Evolutionary conservation across 257 asterid species (phyloP), one percentile per base, ranked within the genome.

Genomic region (Jacaranda copaia): DNA sequence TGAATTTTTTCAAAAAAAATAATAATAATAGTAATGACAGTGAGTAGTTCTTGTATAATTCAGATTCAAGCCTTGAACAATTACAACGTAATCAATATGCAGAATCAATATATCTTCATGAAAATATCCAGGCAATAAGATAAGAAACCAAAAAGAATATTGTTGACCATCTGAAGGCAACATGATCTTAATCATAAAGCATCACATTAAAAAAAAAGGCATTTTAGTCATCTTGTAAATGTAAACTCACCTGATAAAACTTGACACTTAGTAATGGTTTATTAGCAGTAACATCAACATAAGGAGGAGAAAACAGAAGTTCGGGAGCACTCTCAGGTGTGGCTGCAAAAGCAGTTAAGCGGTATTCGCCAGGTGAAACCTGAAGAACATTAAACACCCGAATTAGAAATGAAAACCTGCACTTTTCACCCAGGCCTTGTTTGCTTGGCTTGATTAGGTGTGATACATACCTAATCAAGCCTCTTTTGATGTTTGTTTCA

Each of bases 321-420:
- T 90, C 98, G 69, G 96, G 91, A 79, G 93, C 85, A 82, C 86
- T 90, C 79, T 91, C 98, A 58, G 89, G 90, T 46, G 84, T 80
- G 65, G 98, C 97, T 63, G 97, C 91, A 69, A 92, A 82, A 78
- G 98, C 94, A 84, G 97, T 91, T 80, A 95, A 71, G 70, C 99
- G 97, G 81, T 95, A 95, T 79, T 90, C 98, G 78, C 97, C 99
- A 51, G 91, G 88, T 78, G 94, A 88, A 77, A 95, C 99, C 99
- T 95, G 89, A 76, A 73, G 77, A 74, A 69, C 49, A 84, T 69
- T 69, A 74, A 16, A 58, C 42, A 69, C 12, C 43, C 76, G 57
- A 80, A 70, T 15, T 77, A 68, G n/a, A 66, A 36, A 60, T 51
- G 56, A 70, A 74, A 58, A 75, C 55, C 51, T 66, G 79, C 38